Evolutionary conservation across 306 rosid species (phyloP), one percentile per base, ranked within the genome.

Genomic region (Acmispon strigosus): DNA sequence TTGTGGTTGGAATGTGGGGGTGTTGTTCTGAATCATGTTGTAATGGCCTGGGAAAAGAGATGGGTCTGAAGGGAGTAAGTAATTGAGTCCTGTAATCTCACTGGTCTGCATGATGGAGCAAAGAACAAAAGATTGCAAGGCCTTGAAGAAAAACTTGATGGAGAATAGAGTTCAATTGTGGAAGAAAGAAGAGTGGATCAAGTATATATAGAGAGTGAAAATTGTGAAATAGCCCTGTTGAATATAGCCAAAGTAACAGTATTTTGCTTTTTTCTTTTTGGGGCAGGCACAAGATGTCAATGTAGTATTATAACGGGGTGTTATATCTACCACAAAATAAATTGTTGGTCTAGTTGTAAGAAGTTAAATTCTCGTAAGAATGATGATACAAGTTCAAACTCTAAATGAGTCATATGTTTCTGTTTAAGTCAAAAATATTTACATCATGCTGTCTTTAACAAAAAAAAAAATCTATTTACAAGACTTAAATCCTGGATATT

Each of bases 161-260:
- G 73, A 17, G 19, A 41, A 8, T 62, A 22, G 22, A 78, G 77
- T 70, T 74, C 20, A 45, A 69, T 80, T 83, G 47, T 76, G 77
- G 60, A 73, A 66, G 51, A 61, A 70, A 74, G 53, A 74, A 54
- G 85, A 57, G 54, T 55, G 2, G 84, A 84, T 34, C 12, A 5
- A 56, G 74, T 86, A 53, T 90, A 82, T 92, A 92, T 92, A 92
- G 92, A 82, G 66, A 74, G 56, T 63, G 64, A 32, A 67, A 68
- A 57, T 78, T 70, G 70, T 34, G 72, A 70, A 69, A 44, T 81
- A 86, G 72, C 69, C 86, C 79, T 73, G 79, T 75, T 44, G 8
- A 34, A 64, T 73, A 73, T 62, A 19, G 64, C 47, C 16, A 17
- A 8, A 50, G 68, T 49, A 55, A 64, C 62, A 63, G 36, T 74